Percentiles rank a stretch among this genome's conserved stretches.
Conservation (phyloP, 176 grass and related monocot genomes). For the Triticum timopheevii region DNA sequence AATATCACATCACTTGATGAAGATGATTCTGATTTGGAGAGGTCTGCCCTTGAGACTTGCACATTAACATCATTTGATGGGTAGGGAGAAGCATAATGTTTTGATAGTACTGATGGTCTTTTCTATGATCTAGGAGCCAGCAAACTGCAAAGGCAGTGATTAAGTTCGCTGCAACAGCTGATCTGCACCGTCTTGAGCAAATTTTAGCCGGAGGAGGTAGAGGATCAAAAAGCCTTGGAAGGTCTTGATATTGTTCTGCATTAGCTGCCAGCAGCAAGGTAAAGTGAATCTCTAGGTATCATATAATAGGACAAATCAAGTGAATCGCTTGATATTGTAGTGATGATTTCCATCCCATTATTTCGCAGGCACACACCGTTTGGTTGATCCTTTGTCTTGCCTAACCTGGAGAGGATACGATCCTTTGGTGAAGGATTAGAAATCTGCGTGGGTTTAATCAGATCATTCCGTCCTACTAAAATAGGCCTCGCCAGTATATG, state of each 20-base stretch:
- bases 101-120: background rate
- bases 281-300: conserved; percentile 29
- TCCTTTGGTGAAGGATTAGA: conserved; percentile 80
- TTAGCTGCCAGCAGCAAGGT: conserved; percentile 67
- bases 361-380: conserved; percentile 53
- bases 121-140: conserved; percentile 48
- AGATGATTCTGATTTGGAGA: conserved; percentile 62
- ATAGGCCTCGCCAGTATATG: conserved; percentile 51
- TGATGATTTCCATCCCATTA: conserved; percentile 27
- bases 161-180: conserved; percentile 57
- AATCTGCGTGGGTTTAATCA: conserved; percentile 83
- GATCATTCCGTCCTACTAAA: conserved; percentile 77
- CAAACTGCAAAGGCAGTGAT: conserved; percentile 62
- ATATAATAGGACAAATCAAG: conserved; percentile 3
- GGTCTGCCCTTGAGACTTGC: conserved; percentile 35
- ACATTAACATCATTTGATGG: conserved; percentile 6
- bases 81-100: background rate
- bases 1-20: conserved; percentile 57
- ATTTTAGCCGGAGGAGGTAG: conserved; percentile 75
- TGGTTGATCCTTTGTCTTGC: conserved; percentile 65
- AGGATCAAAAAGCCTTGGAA: conserved; percentile 72
- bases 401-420: conserved; percentile 57
- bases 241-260: conserved; percentile 78
- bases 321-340: background rate
- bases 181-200: conserved; percentile 53